These are phyloP conservation scores for Penicillium sp. DNA, from an alignment of 2,329 filamentous ascomycete species.

Conservation along the genomic window DNA sequence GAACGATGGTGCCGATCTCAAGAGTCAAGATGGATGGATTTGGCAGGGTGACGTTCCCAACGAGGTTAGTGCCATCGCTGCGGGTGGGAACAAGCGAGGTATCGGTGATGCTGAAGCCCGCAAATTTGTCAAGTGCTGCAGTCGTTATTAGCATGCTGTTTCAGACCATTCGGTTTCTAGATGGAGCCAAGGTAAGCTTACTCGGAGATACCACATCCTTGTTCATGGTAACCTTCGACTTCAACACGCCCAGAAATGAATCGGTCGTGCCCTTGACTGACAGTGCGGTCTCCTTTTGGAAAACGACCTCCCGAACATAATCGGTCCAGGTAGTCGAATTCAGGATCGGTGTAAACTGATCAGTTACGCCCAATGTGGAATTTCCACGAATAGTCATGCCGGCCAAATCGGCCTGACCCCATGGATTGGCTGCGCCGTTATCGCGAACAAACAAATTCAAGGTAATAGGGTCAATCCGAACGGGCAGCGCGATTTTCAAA, in stretches of 20 bases:
- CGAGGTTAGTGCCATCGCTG: slow-evolving; percentile 53
- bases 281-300: slow-evolving; percentile 25
- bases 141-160: not conserved
- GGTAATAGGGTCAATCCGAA: slow-evolving; percentile 37
- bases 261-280: slow-evolving; percentile 30
- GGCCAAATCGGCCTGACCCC: slow-evolving; percentile 24
- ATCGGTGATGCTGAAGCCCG: slow-evolving; percentile 49
- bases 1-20: slow-evolving; percentile 56
- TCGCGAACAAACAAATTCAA: slow-evolving; percentile 37
- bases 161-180: too few relatives aligned
- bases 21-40: slow-evolving; percentile 60
- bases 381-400: slow-evolving; percentile 34
- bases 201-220: slow-evolving; percentile 36
- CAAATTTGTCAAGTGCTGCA: slow-evolving; percentile 55
- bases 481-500: slow-evolving; percentile 36
- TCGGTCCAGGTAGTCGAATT: slow-evolving; percentile 29
- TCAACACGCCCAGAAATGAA: slow-evolving; percentile 33
- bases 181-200: slow-evolving; percentile 17
- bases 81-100: slow-evolving; percentile 45
- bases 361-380: slow-evolving; percentile 29
- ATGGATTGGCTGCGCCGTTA: slow-evolving; percentile 28
- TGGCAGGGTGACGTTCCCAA: slow-evolving; percentile 55
- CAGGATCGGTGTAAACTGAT: slow-evolving; percentile 26
- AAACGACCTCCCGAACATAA: slow-evolving; percentile 36
- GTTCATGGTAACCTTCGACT: slow-evolving; percentile 35